Percentiles rank a stretch among this genome's conserved stretches.
These are phyloP conservation scores for Rhodotorula sp. DNA, from an alignment of 1,284 basidiomycete species.

Conservation along the genomic window DNA sequence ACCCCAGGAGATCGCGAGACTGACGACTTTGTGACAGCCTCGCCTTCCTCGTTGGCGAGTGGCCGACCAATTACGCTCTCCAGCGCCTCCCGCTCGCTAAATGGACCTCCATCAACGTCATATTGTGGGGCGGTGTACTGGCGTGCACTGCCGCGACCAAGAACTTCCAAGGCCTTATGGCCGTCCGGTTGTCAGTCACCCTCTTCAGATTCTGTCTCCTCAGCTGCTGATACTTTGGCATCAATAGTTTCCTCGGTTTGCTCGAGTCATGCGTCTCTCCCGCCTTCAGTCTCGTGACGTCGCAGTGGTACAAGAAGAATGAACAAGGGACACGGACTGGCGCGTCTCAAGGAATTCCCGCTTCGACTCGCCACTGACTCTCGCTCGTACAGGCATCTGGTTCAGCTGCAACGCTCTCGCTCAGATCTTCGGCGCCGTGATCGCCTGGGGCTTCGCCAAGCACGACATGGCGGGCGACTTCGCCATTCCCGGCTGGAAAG, in stretches of 20 bases:
- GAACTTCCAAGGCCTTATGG: conserved; percentile 44
- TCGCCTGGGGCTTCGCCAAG: conserved; percentile 25
- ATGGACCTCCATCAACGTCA: conserved; percentile 30
- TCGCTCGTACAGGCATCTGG: conserved; percentile 7
- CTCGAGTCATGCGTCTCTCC: conserved; percentile 40
- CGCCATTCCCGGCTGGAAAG: conserved; percentile 8
- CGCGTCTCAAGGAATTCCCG: background rate
- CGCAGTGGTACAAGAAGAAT: conserved; percentile 44
- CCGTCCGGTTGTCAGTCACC: conserved; percentile 37
- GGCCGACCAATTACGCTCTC: conserved; percentile 40
- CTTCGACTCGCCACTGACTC: conserved; percentile 8
- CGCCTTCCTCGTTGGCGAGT: conserved; percentile 42
- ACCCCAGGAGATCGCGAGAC: no score
- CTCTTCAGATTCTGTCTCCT: background rate
- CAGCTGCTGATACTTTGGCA: background rate
- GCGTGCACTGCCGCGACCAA: conserved; percentile 43
- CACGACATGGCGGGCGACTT: conserved; percentile 16
- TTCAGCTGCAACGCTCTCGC: conserved; percentile 11
- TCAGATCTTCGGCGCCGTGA: conserved; percentile 20
- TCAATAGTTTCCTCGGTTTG: conserved; percentile 43
- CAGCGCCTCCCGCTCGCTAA: conserved; percentile 44
- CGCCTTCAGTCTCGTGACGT: conserved; percentile 14
- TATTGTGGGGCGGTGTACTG: conserved; percentile 33
- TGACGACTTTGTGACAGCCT: conserved; percentile 24
- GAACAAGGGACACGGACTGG: background rate